phyloP scores from a whole-genome alignment of 2,329 filamentous ascomycete genomes.

The Fusarium mangiferae region DNA sequence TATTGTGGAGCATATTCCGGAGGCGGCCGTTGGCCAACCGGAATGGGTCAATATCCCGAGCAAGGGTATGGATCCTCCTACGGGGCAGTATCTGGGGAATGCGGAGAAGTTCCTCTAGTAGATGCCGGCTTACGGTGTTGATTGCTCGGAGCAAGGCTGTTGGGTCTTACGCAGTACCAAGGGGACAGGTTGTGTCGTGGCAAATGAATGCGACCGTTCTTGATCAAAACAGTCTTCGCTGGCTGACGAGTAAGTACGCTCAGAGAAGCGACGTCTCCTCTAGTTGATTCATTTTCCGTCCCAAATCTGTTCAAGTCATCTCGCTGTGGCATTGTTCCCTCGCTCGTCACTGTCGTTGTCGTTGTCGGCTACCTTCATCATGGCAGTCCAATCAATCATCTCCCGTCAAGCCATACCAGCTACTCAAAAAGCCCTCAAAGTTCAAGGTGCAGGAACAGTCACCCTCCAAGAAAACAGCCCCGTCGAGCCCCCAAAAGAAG shows the following conservation, averaged over 20 bases:
- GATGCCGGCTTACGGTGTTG: neutral
- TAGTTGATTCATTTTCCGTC: neutral
- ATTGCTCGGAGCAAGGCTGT: accelerated
- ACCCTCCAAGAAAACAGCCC: neutral
- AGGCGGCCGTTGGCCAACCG: neutral
- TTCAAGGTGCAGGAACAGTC: neutral
- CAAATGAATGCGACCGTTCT: neutral
- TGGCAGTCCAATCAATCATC: constrained; percentile 2
- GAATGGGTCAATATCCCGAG: neutral
- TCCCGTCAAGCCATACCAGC: neutral
- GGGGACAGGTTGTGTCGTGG: neutral
- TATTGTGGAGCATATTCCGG: neutral
- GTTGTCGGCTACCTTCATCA: neutral
- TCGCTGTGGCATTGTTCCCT: neutral
- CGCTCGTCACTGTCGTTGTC: neutral
- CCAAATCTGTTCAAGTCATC: too few relatives aligned
- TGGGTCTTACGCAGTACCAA: accelerated
- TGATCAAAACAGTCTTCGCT: neutral
- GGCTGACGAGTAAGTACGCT: neutral
- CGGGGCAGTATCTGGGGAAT: neutral
- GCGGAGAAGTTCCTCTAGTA: neutral
- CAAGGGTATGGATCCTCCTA: neutral
- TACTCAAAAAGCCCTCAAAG: neutral
- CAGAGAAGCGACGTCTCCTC: neutral
- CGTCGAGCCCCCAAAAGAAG: neutral